A percentile compares a stretch with the other conserved stretches of the same genome.
phyloP scores from a whole-genome alignment of 305 asterid species.

The Withania somnifera region DNA sequence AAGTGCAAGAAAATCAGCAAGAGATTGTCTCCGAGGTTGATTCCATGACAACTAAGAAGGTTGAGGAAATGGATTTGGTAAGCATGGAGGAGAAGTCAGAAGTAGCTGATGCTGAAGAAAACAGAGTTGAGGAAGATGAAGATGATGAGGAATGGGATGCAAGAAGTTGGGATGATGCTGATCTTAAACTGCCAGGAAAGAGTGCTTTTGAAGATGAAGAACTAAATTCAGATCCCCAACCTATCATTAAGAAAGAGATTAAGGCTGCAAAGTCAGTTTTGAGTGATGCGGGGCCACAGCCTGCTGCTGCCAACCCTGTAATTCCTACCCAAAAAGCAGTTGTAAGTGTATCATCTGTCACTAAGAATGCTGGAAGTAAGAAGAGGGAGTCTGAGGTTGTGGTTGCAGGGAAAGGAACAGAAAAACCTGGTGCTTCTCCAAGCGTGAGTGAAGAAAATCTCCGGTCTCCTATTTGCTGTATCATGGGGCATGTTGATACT shows the following conservation, averaged over 20 bases:
- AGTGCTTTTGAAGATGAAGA: constrained; percentile 87
- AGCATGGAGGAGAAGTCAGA: constrained; percentile 29
- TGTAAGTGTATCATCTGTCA: constrained; percentile 12
- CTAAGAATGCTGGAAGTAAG: constrained; percentile 25
- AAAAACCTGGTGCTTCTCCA: constrained; percentile 22
- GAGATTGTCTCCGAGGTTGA: constrained; percentile 35
- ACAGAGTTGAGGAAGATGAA: constrained; percentile 30
- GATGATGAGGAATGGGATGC: constrained; percentile 90
- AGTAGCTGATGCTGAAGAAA: constrained; percentile 43
- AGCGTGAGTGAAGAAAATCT: constrained; percentile 40
- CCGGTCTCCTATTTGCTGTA: constrained; percentile 98
- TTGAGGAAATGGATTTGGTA: constrained; percentile 32
- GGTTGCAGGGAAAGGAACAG: constrained; percentile 15
- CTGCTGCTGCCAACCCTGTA: constrained; percentile 22
- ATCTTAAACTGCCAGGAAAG: constrained; percentile 71
- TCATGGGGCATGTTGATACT: constrained; percentile 99
- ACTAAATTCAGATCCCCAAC: constrained; percentile 66
- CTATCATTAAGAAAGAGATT: constrained; percentile 39
- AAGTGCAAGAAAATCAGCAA: constrained; percentile 27
- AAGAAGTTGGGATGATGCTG: constrained; percentile 94
- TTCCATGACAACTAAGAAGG: constrained; percentile 30
- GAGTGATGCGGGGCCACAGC: constrained; percentile 26
- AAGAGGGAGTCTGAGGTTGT: constrained; percentile 18
- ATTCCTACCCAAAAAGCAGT: constrained; percentile 10
- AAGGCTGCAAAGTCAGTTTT: constrained; percentile 27